These are phyloP conservation scores for Iodosphaeria phyllophila DNA, from an alignment of 2,329 filamentous ascomycete species.

Conservation along the genomic window DNA sequence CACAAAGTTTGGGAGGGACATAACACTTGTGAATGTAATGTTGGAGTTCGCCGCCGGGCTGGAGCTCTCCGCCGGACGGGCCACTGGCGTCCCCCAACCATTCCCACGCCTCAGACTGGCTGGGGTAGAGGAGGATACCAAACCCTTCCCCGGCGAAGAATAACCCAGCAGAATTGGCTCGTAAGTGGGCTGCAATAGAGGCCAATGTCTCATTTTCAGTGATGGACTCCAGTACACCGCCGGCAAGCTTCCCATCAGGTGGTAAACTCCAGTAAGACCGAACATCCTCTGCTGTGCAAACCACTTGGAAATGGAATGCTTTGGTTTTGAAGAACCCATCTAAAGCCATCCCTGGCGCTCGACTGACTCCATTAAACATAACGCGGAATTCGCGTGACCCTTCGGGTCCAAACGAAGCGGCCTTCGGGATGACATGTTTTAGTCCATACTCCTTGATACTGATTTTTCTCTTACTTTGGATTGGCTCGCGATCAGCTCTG, in stretches of 20 bases:
- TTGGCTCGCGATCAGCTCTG: too few relatives aligned
- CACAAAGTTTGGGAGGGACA: slow-evolving; percentile 1
- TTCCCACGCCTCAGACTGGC: slow-evolving; percentile 8
- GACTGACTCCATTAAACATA: slow-evolving; percentile 9
- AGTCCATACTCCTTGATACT: slow-evolving; percentile 6
- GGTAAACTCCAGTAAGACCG: slow-evolving; percentile 4
- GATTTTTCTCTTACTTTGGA: too few relatives aligned
- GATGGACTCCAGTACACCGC: slow-evolving; percentile 7
- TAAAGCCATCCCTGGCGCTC: slow-evolving; percentile 9
- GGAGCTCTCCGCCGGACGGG: slow-evolving; percentile 5
- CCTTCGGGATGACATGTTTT: slow-evolving; percentile 10
- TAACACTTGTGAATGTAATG: slow-evolving; percentile 8
- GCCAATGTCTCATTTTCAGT: slow-evolving; percentile 5
- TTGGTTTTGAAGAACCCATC: slow-evolving; percentile 8
- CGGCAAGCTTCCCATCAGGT: slow-evolving; percentile 6
- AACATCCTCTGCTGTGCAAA: slow-evolving; percentile 10
- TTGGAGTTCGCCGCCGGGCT: too few relatives aligned
- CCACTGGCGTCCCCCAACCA: slow-evolving; percentile 4
- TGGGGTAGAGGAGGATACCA: slow-evolving; percentile 13
- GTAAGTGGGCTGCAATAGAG: slow-evolving; percentile 9
- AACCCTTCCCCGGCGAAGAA: slow-evolving; percentile 10
- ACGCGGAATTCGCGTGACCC: slow-evolving; percentile 7
- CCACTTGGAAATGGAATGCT: slow-evolving; percentile 7
- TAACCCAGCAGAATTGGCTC: slow-evolving; percentile 6
- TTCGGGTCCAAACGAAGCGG: slow-evolving; percentile 8